Evolutionary conservation across 176 grass and related monocot species (phyloP), one percentile per base, ranked within the genome.

Genomic region (Dendrocalamus sinicus): DNA sequence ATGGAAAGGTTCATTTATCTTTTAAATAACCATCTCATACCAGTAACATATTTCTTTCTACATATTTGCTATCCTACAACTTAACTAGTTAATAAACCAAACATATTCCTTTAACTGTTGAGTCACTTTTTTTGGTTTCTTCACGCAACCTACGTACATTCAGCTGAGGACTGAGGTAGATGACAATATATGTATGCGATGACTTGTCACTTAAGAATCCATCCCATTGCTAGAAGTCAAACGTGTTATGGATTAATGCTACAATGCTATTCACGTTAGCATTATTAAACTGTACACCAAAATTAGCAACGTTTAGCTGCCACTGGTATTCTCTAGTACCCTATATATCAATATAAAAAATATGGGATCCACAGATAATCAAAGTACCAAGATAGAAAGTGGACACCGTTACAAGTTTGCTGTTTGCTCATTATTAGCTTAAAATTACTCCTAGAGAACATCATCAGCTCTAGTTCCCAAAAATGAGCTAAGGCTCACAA

Each of bases 371-470:
- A 83, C 12, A 78, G 15, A 64, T 41, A 78, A 83, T 62, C 22
- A 3, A 77, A 88, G 64, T 51, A 77, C 30, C 63, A 71, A 63
- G 63, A 72, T 11, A 64, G 46, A 47, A 70, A 86, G 35, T 64
- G 17, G 40, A 64, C n/a, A 64, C 28, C 63, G 24, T 61, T 77
- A 23, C 14, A 71, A 73, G 24, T 48, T 86, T 78, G 45, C 2
- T 73, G 4, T 48, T 71, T 78, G 73, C 4, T 77, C 22, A 66
- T 50, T 70, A 30, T 65, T 81, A 72, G 14, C 13, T 61, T 75
- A 59, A 50, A 69, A 46, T 79, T 20, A 70, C 40, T 64, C 64
- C 12, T 41, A 81, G 22, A 43, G 4, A 75, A 53, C 50, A 16
- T 22, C 14, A 62, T 24, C 72, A 81, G 43, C 24, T 55, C 26